Base-by-base conservation (phyloP, 2,329 filamentous ascomycete genomes). In the Neonectria punicea region DNA sequence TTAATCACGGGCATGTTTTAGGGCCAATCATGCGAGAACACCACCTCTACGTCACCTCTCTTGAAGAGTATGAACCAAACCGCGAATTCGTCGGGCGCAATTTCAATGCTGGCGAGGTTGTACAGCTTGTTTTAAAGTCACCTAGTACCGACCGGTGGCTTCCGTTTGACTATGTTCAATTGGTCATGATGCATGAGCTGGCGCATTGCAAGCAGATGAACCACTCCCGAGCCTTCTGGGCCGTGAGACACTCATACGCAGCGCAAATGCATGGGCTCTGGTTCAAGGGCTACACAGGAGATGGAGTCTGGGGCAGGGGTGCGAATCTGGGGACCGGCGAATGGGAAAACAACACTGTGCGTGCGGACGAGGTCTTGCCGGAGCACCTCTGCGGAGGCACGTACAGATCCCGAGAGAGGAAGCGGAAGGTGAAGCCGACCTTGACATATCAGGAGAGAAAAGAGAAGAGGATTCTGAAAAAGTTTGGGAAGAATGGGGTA, bases 111-210 rank as follows among this genome's bases (percentile, higher is more conserved):
- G 94, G 93, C 36, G 93, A 97, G 77, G 90, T 95, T 39, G 89
- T 97, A 55, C 93, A 97, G 79, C 85, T 97, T 1, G 93, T 97
- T 1, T 85, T 97, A 28, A 91, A 90, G 71, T 88, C 92, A 0
- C 86, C 85, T 0, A 82, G 80, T 5, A 86, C 85, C 0, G 87
- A 88, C 28, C 86, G 82, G 63, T 97, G 93, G 93, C 82, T 97
- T 22, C 92, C 92, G 0, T 94, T 96, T 75, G 84, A 89, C 66
- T 93, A 94, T 74, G 92, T 97, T 16, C 92, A 96, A 79, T 95
- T 96, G 92, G 93, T 97, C 70, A 97, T 97, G 93, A 94, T 97
- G 88, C 93, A 97, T 77, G 93, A 96, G 82, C 83, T 97, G 32
- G 93, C 93, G 3, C 93, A 97, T 78, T 94, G 92, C 84, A 92